Evolutionary conservation across 495 filamentous ascomycete genomes (phyloP).

Genomic region (Neurospora pannonica): DNA sequence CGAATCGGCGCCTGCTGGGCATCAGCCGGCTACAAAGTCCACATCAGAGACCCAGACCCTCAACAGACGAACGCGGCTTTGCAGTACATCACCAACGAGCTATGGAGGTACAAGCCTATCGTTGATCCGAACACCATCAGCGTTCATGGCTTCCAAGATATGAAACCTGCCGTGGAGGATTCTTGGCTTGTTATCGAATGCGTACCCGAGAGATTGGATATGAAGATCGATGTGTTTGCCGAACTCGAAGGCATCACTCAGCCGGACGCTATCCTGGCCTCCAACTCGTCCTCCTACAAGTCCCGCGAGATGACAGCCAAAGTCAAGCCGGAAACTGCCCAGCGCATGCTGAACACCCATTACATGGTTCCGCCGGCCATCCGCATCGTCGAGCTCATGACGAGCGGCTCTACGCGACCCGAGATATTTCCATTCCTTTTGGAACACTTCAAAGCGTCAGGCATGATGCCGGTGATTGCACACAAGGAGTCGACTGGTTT

Average conservation of each 20-base stretch:
- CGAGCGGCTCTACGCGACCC: conserved; percentile 30
- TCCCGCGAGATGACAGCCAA: conserved; percentile 32
- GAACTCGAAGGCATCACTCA: conserved; percentile 29
- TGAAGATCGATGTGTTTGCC: conserved; percentile 38
- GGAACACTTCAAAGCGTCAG: conserved; percentile 24
- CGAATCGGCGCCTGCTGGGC: conserved; percentile 21
- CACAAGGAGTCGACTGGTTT: conserved; percentile 39
- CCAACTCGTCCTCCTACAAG: conserved; percentile 39
- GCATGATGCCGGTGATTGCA: conserved; percentile 26
- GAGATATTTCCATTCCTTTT: conserved; percentile 28
- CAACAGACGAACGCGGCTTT: conserved; percentile 13
- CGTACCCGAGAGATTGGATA: conserved; percentile 37
- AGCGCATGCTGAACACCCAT: conserved; percentile 35
- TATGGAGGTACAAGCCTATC: background rate
- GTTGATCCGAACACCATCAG: background rate
- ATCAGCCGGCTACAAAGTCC: conserved; percentile 22
- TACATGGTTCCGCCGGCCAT: conserved; percentile 40
- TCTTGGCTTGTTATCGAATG: conserved; percentile 41
- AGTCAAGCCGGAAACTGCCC: conserved; percentile 21
- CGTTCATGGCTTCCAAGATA: conserved; percentile 15
- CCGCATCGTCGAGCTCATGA: conserved; percentile 41
- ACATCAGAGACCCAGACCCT: conserved; percentile 18
- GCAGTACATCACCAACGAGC: background rate
- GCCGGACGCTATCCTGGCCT: conserved; percentile 34
- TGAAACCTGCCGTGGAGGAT: conserved; percentile 27